phyloP scores from a whole-genome alignment of 1,139 yeast species.

The Candida buenavistaensis region DNA sequence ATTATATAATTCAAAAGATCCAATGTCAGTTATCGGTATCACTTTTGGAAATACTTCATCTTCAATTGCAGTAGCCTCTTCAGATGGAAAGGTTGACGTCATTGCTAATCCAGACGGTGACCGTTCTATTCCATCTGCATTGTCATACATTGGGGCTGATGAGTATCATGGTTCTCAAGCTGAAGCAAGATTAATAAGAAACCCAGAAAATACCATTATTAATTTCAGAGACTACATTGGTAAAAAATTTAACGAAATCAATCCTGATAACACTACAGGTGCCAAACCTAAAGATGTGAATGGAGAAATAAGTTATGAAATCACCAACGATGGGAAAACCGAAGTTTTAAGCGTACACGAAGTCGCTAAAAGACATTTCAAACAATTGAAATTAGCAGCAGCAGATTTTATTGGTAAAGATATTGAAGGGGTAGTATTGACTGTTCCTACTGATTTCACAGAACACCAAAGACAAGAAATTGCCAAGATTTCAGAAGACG shows the following conservation, averaged over 20 bases:
- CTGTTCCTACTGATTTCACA: conserved; percentile 89
- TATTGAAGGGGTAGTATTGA: conserved; percentile 80
- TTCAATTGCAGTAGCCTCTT: conserved; percentile 85
- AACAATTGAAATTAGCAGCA: conserved; percentile 83
- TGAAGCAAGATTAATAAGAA: conserved; percentile 85
- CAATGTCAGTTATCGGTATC: conserved; percentile 75
- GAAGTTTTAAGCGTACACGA: conserved; percentile 67
- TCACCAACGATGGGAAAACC: conserved; percentile 47
- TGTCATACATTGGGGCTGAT: conserved; percentile 89
- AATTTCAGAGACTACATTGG: conserved; percentile 95
- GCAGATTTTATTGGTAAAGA: conserved; percentile 85
- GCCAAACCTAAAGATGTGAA: conserved; percentile 71
- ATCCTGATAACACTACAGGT: conserved; percentile 55
- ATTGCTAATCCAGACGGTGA: conserved; percentile 99
- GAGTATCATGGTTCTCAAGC: conserved; percentile 99
- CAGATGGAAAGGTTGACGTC: conserved; percentile 91
- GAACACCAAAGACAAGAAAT: conserved; percentile 71
- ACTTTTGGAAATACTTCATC: conserved; percentile 96
- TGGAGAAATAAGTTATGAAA: conserved; percentile 70
- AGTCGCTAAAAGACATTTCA: conserved; percentile 80
- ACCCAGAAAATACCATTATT: conserved; percentile 81
- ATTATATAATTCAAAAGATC: background rate
- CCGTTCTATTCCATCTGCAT: conserved; percentile 90
- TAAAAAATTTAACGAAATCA: conserved; percentile 66
- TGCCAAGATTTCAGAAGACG: conserved; percentile 59